Percentiles rank a stretch among this genome's conserved stretches.
phyloP scores from a whole-genome alignment of 805 yeast genomes.

The Saccharomycopsis sp. region DNA sequence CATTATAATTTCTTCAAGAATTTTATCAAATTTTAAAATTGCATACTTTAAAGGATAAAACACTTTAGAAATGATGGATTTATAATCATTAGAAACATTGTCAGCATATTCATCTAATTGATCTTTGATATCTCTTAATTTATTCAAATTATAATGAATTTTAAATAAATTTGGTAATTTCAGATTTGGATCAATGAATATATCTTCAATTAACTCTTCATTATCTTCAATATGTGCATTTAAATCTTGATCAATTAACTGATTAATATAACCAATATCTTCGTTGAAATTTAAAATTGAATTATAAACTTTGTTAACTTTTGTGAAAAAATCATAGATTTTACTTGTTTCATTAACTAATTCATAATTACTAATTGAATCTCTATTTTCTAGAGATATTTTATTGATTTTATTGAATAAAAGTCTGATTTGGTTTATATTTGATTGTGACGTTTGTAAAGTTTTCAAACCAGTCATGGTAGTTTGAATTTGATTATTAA shows the following conservation, averaged over 20 bases:
- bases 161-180: constrained; percentile 45
- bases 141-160: constrained; percentile 61
- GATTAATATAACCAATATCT: constrained; percentile 39
- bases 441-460: constrained; percentile 30
- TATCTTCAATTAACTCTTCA: constrained; percentile 23
- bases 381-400: constrained; percentile 44
- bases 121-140: constrained; percentile 70
- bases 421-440: constrained; percentile 40
- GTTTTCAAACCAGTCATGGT: constrained; percentile 36
- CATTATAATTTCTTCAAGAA: constrained; percentile 56
- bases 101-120: constrained; percentile 50
- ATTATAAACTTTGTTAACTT: constrained; percentile 53
- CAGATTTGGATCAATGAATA: constrained; percentile 27
- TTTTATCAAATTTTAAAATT: constrained; percentile 48
- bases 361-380: constrained; percentile 56
- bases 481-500: constrained; percentile 52
- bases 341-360: constrained; percentile 57
- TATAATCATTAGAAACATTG: constrained; percentile 46
- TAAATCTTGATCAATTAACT: constrained; percentile 38
- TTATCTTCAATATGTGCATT: constrained; percentile 12
- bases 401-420: constrained; percentile 34
- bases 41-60: constrained; percentile 37
- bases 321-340: constrained; percentile 61
- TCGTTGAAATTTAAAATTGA: constrained; percentile 49
- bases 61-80: constrained; percentile 51